Evolutionary conservation across 2,329 filamentous ascomycete genomes (phyloP).

Genomic region (Phialemonium atrogriseum): DNA sequence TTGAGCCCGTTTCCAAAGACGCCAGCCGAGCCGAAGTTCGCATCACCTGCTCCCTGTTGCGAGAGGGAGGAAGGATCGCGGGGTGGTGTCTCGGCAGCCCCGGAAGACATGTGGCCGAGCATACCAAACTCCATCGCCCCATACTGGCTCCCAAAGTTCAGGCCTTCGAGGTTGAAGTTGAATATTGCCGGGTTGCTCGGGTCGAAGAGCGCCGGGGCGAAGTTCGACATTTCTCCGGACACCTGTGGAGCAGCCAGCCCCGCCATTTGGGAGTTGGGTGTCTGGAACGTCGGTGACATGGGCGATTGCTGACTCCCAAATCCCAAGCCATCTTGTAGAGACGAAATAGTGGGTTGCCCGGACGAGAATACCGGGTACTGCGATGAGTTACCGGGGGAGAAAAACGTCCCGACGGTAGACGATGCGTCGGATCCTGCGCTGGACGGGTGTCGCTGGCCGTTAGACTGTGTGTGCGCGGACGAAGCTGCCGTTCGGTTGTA

Average conservation of each 20-base stretch:
- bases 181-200: conserved; percentile 87
- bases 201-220: conserved; percentile 64
- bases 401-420: conserved; percentile 33
- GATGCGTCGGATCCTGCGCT: conserved; percentile 37
- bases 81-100: conserved; percentile 69
- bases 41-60: conserved; percentile 26
- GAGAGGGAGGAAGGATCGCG: conserved; percentile 48
- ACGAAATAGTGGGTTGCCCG: conserved; percentile 33
- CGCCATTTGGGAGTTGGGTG: conserved; percentile 35
- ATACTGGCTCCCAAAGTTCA: conserved; percentile 95
- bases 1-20: conserved; percentile 44
- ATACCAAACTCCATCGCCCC: conserved; percentile 94
- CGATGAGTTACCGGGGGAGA: conserved; percentile 35
- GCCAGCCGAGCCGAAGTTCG: conserved; percentile 33
- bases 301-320: conserved; percentile 66
- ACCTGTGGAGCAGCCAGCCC: conserved; percentile 40
- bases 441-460: conserved; percentile 38
- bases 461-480: conserved; percentile 29
- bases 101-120: conserved; percentile 92
- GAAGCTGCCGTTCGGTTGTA: conserved; percentile 52
- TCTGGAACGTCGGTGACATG: conserved; percentile 64
- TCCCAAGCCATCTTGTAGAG: conserved; percentile 37
- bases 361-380: conserved; percentile 44
- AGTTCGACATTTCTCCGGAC: conserved; percentile 40
- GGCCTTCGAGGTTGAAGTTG: conserved; percentile 89